Evolutionary conservation across 305 asterid genomes (phyloP).

Genomic region (Fraxinus angustifolia): DNA sequence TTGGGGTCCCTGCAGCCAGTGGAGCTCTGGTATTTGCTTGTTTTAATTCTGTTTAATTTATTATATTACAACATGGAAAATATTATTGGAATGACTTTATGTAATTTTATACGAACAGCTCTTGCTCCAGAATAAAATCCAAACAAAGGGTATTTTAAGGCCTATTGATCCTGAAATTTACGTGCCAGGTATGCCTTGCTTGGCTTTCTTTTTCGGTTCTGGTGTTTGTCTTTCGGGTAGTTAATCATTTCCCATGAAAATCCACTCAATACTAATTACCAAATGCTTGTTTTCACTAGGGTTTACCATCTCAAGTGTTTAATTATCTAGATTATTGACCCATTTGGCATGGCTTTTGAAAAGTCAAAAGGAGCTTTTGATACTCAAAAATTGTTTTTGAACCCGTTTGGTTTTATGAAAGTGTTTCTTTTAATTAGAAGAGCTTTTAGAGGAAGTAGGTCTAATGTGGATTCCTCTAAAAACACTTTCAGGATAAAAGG

Average conservation of each 20-base stretch:
- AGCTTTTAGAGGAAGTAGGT: too few relatives aligned
- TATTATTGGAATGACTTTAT: neutral
- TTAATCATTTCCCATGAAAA: neutral
- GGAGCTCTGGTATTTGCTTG: slow-evolving; percentile 75
- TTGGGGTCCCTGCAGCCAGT: slow-evolving; percentile 90
- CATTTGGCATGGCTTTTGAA: too few relatives aligned
- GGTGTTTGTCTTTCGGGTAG: neutral
- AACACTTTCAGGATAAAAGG: too few relatives aligned
- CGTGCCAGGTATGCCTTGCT: slow-evolving; percentile 54
- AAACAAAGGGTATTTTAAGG: slow-evolving; percentile 66
- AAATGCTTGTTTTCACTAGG: neutral
- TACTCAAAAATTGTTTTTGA: too few relatives aligned
- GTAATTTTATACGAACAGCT: slow-evolving; percentile 46
- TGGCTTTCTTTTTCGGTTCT: neutral
- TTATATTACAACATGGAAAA: neutral
- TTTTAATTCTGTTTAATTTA: neutral
- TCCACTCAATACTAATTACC: neutral
- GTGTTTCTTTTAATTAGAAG: too few relatives aligned
- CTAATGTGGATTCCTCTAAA: too few relatives aligned
- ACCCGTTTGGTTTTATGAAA: too few relatives aligned
- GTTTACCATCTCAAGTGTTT: neutral
- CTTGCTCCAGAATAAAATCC: slow-evolving; percentile 54
- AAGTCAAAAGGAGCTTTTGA: too few relatives aligned
- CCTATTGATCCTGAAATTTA: slow-evolving; percentile 76
- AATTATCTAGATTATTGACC: neutral